Base-by-base conservation (phyloP, 106 monocot genomes). In the Cymbidium sinense region DNA sequence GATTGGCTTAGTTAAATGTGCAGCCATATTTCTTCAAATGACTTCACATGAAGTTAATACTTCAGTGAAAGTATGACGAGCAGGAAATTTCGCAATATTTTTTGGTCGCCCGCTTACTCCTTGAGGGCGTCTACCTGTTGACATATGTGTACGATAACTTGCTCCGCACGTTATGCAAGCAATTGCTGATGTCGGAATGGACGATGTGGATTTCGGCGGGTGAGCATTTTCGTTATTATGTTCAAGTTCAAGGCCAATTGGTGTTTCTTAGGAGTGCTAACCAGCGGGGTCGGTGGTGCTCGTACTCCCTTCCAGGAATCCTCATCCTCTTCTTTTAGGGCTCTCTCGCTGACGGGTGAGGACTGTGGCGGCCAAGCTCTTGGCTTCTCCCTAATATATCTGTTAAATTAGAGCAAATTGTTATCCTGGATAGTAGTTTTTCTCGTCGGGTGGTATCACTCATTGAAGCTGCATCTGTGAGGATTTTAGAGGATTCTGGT, bases 181-280 rank as follows among this genome's bases (percentile, higher is more conserved):
- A 9, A 41, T 41, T 41, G 13, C 47, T 13, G 0, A 47, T 47
- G 47, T 2, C 13, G 11, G 2, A 11, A 47, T 47, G 27, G 61
- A 62, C 61, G 61, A 6, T 27, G 27, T 1, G 10, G 61, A 62
- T 62, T 5, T 62, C 34, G 64, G 34, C 0, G 19, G 13, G 39
- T 21, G 33, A 17, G 71, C 36, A 71, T 71, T 71, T 71, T 33
- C 71, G 71, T n/a, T 18, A 71, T 71, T 37, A 20, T 9, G 71
- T 23, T 21, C 4, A 39, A 39, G 37, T 39, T 27, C 37, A n/a
- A 21, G 36, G 20, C 37, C 37, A n/a, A 21, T 71, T 71, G 5
- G 36, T 17, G 6, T 2, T 5, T 70, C 34, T 2, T 23, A 34
- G 31, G 70, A 70, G 33, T 37, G 29, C 36, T 39, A 71, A 2